phyloP scores from a whole-genome alignment of 495 filamentous ascomycete species.

The Cercophora samala region DNA sequence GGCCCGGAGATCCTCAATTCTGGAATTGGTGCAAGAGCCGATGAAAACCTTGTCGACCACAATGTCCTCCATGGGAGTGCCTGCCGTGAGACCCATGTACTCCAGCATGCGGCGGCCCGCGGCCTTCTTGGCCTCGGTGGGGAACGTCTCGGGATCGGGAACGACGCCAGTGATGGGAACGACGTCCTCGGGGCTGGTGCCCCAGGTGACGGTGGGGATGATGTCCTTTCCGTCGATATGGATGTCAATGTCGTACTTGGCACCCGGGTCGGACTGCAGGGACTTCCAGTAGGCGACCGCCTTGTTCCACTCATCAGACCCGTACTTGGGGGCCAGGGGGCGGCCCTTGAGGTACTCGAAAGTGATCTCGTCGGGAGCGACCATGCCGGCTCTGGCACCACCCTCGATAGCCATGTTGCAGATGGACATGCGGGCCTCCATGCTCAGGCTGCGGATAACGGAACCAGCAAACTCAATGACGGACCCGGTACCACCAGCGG shows the following conservation, averaged over 20 bases:
- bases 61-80: constrained; percentile 88
- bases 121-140: constrained; percentile 69
- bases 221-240: constrained; percentile 90
- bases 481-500: constrained; percentile 87
- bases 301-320: constrained; percentile 83
- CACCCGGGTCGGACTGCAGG: constrained; percentile 77
- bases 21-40: constrained; percentile 94
- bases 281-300: constrained; percentile 86
- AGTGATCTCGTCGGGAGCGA: constrained; percentile 90
- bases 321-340: constrained; percentile 80
- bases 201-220: constrained; percentile 91
- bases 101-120: constrained; percentile 78
- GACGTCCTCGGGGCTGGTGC: constrained; percentile 94
- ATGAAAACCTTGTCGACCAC: constrained; percentile 94
- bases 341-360: constrained; percentile 91
- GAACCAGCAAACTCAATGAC: constrained; percentile 98
- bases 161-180: constrained; percentile 88
- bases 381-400: constrained; percentile 93
- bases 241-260: constrained; percentile 82
- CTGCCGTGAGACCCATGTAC: constrained; percentile 90
- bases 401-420: constrained; percentile 99
- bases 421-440: constrained; percentile 98
- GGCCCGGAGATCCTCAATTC: constrained; percentile 92
- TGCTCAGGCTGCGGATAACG: constrained; percentile 82
- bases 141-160: constrained; percentile 82